phyloP scores from a whole-genome alignment of 192 early-diverging fungal genomes.

The Coemansia sp. region DNA sequence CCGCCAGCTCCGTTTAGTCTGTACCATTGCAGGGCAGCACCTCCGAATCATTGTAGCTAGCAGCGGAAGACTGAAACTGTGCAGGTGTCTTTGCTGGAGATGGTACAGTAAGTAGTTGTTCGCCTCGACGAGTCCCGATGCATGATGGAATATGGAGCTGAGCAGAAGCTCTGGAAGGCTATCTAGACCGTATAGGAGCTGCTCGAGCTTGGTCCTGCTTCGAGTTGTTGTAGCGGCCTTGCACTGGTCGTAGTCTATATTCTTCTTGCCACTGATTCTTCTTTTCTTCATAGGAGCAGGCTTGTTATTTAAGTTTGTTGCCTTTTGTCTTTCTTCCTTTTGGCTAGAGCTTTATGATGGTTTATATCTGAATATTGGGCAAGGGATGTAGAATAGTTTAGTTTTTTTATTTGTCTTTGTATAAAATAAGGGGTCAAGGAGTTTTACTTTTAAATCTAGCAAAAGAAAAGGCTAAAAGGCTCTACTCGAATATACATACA shows the following conservation, averaged over 20 bases:
- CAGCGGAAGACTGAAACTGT: background rate
- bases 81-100: background rate
- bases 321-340: too few relatives aligned
- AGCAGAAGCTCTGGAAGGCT: conserved; percentile 13
- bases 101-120: background rate
- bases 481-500: too few relatives aligned
- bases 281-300: background rate
- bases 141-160: conserved; percentile 13
- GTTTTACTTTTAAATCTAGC: too few relatives aligned
- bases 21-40: conserved; percentile 3
- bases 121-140: conserved; percentile 12
- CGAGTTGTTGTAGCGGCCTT: background rate
- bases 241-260: background rate
- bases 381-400: too few relatives aligned
- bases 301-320: too few relatives aligned
- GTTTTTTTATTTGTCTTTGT: too few relatives aligned
- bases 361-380: too few relatives aligned
- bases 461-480: too few relatives aligned
- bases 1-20: conserved; percentile 20
- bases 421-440: too few relatives aligned
- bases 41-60: background rate
- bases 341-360: too few relatives aligned
- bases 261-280: background rate
- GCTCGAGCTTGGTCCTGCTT: background rate
- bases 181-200: background rate